Evolutionary conservation across 2,329 filamentous ascomycete species (phyloP), one percentile per base, ranked within the genome.

Genomic region (Penicillium brevicompactum): DNA sequence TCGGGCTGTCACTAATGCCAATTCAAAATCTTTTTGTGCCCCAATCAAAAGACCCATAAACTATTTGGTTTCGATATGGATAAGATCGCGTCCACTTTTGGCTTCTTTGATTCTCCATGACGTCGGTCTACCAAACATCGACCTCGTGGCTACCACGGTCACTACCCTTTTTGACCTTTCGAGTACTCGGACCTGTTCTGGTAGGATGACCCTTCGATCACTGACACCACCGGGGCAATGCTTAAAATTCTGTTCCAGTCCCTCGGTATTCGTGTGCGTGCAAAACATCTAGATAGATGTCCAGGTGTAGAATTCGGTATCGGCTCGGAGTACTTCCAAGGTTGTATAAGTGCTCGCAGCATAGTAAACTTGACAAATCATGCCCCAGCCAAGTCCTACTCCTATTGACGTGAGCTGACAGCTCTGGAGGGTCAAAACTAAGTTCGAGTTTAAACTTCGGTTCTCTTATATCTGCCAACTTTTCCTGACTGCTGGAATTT

Each of bases 21-120:
- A 24, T 22, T 22, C 45, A 21, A 47, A 50, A 41, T 41, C 16
- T 41, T 41, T 41, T 18, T 38, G n/a, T 38, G 16, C 22, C 3
- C 50, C 42, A 51, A 38, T 53, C 34, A 14, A 48, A 42, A 46
- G 42, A 49, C 59, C 53, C 51, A 47, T 50, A 61, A 62, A 58
- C 55, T 55, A 60, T 57, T 48, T 51, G n/a, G 13, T 38, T 42
- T 8, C n/a, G 34, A 13, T 37, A 16, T 30, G 21, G 24, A 27
- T 27, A 18, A 47, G 54, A 64, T 61, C 51, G 52, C 50, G 50
- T 48, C 53, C 46, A 38, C 45, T 22, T 53, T 49, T 38, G 7
- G n/a, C 10, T 49, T 53, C 49, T 30, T 18, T 22, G 44, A 51
- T 47, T 46, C 4, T 32, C 38, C 47, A 61, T 63, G 60, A 61